Conservation (phyloP, 129 eudicot genomes). For the Silybum marianum region DNA sequence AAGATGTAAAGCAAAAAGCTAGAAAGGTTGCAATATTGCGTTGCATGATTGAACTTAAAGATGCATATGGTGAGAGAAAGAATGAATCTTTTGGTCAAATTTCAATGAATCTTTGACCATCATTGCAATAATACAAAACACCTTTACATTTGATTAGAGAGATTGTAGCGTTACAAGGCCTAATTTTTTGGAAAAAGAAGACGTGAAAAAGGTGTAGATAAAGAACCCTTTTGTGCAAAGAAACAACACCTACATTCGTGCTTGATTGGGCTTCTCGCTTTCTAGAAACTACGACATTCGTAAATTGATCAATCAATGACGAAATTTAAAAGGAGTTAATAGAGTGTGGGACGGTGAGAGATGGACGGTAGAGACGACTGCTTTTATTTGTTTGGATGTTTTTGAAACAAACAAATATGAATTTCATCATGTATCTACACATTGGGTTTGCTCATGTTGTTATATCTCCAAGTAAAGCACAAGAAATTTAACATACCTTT, state of each 20-base stretch:
- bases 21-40: constrained; percentile 22
- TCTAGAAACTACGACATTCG: constrained; percentile 18
- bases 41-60: constrained; percentile 36
- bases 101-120: constrained; percentile 35
- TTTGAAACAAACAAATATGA: not conserved
- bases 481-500: not conserved
- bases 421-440: not conserved
- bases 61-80: constrained; percentile 29
- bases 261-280: constrained; percentile 26
- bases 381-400: not conserved
- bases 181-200: not conserved
- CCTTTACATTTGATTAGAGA: constrained; percentile 21
- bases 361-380: not conserved
- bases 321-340: constrained; percentile 1
- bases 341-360: constrained; percentile 14
- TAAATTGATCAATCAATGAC: constrained; percentile 8
- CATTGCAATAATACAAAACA: constrained; percentile 31
- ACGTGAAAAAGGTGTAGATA: constrained; percentile 18
- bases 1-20: constrained; percentile 39
- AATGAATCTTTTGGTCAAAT: constrained; percentile 38
- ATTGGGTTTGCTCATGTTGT: not conserved
- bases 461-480: not conserved
- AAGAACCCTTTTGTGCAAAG: constrained; percentile 23
- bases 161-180: not conserved
- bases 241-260: not conserved